phyloP scores from a whole-genome alignment of 2,329 filamentous ascomycete genomes.

The Alternaria sp. region DNA sequence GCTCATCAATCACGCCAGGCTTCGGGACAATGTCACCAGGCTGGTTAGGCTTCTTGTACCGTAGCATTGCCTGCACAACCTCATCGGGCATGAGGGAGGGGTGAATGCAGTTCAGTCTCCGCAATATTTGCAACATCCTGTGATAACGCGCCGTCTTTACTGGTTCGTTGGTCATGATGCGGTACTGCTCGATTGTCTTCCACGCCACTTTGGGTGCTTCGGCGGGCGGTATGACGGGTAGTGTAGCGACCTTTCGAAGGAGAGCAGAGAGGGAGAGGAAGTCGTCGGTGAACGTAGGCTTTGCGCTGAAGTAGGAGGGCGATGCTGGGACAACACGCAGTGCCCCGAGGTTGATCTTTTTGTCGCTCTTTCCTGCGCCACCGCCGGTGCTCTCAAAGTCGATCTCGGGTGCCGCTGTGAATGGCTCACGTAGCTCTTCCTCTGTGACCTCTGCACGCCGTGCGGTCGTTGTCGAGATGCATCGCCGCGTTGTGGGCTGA shows the following conservation, averaged over 20 bases:
- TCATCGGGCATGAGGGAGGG: slow-evolving; percentile 77
- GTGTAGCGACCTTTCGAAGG: slow-evolving; percentile 73
- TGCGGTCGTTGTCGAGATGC: slow-evolving; percentile 44
- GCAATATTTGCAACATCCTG: slow-evolving; percentile 77
- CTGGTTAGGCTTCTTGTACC: slow-evolving; percentile 80
- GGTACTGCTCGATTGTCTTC: slow-evolving; percentile 81
- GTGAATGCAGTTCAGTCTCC: slow-evolving; percentile 85
- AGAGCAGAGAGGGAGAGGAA: slow-evolving; percentile 78
- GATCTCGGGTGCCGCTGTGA: slow-evolving; percentile 57
- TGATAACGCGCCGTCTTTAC: slow-evolving; percentile 75
- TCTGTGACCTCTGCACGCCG: slow-evolving; percentile 36
- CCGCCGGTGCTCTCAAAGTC: slow-evolving; percentile 44
- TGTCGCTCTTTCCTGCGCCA: slow-evolving; percentile 23
- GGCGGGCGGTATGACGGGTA: slow-evolving; percentile 73
- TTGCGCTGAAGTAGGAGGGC: slow-evolving; percentile 93
- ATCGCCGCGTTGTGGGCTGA: slow-evolving; percentile 34
- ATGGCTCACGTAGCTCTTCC: slow-evolving; percentile 33
- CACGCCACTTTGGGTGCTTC: slow-evolving; percentile 80
- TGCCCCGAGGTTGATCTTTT: slow-evolving; percentile 37
- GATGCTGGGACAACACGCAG: slow-evolving; percentile 82
- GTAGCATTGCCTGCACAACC: slow-evolving; percentile 69
- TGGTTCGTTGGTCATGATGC: slow-evolving; percentile 58
- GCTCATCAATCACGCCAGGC: slow-evolving; percentile 74
- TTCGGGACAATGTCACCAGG: slow-evolving; percentile 71
- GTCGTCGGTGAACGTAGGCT: slow-evolving; percentile 85